Base-by-base conservation (phyloP, 2,329 filamentous ascomycete genomes). In the Ascochyta koolunga region DNA sequence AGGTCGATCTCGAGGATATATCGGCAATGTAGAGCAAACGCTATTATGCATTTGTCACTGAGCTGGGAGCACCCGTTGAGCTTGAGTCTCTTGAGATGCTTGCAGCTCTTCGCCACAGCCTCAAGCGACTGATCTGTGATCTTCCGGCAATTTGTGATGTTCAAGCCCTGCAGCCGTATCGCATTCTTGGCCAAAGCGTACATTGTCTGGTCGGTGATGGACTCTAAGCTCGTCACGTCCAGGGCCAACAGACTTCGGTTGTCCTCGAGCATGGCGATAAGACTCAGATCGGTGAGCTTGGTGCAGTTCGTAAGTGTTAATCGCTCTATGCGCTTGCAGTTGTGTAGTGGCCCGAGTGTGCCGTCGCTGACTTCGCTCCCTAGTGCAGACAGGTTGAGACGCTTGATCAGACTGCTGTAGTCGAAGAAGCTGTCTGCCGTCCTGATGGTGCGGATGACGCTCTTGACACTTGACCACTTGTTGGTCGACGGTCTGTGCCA, bases 1-100 rank as follows among this genome's bases (percentile, higher is more conserved):
- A 99, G 84, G 72, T 99, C 95, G 58, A 99, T 96, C 75, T 99
- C 95, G 58, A 99, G 87, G 27, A 99, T 92, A 62, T 96, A 93
- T 11, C 88, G 90, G 72, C 93, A 97, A 75, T 96, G 86, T 39
- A 87, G 82, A 5, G 95, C 93, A 71, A 99, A 96, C 3, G 92
- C 90, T 54, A 90, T 80, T 59, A 98, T 88, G 6, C 92, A 88
- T 42, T 83, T 82, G 71, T 98, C 91, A 33, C 89, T 91, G 29
- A 97, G 80, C 75, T 96, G 89, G n/a, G 78, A 76, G 71, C 95
- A 96, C 52, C 93, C 90, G 75, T 98, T 99, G 58, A 99, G 83
- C 84, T 99, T 99, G 63, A 99, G 83, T 86, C 95, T 66, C 78
- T 97, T 98, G 64, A 99, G 85, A 69, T 90, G 91, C 61, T 83